phyloP scores from a whole-genome alignment of 2,329 filamentous ascomycete species.

The Paecilomyces sp. region DNA sequence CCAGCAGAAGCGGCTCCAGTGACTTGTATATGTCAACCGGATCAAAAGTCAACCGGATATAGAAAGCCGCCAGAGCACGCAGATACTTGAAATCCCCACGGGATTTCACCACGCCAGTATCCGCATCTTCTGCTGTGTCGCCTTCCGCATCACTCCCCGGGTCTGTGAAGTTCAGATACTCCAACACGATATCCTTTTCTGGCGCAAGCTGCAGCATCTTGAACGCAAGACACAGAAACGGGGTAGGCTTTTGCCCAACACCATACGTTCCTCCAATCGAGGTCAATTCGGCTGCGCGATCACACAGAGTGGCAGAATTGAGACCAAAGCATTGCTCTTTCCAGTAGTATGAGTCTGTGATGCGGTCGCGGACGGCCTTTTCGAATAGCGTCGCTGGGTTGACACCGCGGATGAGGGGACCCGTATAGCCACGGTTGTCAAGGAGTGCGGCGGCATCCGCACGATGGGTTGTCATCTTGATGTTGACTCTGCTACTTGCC shows the following conservation, averaged over 20 bases:
- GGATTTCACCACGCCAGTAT: slow-evolving; percentile 24
- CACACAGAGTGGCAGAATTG: slow-evolving; percentile 72
- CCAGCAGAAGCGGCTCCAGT: slow-evolving; percentile 75
- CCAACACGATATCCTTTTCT: slow-evolving; percentile 66
- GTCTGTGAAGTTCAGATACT: slow-evolving; percentile 71
- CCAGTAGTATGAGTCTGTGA: slow-evolving; percentile 94
- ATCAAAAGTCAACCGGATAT: slow-evolving; percentile 79
- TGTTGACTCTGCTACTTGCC: not conserved
- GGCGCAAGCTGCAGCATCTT: slow-evolving; percentile 88
- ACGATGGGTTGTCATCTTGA: slow-evolving; percentile 50
- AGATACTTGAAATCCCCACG: slow-evolving; percentile 63
- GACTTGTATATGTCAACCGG: slow-evolving; percentile 71
- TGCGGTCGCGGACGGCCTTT: slow-evolving; percentile 90
- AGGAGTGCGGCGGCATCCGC: slow-evolving; percentile 73
- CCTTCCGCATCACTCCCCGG: slow-evolving; percentile 51
- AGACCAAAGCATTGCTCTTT: slow-evolving; percentile 97
- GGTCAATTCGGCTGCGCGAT: slow-evolving; percentile 76
- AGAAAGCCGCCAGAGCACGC: slow-evolving; percentile 82
- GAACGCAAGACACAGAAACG: slow-evolving; percentile 89
- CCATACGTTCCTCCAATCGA: slow-evolving; percentile 88
- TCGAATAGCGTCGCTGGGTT: slow-evolving; percentile 96
- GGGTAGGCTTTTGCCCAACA: slow-evolving; percentile 71
- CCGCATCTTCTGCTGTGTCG: slow-evolving; percentile 12
- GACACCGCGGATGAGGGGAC: slow-evolving; percentile 73
- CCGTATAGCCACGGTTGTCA: slow-evolving; percentile 79